Percentiles rank a stretch among this genome's conserved stretches.
Evolutionary conservation across 1,284 basidiomycete species (phyloP).

Genomic region (Golubevia sp.): DNA sequence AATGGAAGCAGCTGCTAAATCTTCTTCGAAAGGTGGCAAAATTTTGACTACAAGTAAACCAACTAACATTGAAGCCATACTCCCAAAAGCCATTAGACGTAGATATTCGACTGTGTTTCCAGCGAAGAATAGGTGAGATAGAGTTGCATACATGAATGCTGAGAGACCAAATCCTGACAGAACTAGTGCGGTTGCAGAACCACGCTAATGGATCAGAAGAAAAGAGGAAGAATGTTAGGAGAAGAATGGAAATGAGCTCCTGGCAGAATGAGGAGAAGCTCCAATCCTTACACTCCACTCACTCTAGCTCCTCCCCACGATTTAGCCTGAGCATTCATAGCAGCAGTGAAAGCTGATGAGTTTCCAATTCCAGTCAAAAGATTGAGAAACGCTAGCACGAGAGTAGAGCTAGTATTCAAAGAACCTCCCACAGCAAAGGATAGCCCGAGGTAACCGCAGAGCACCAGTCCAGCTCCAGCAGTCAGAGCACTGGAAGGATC

Average conservation of each 20-base stretch:
- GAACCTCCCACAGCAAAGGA: slow-evolving; percentile 10
- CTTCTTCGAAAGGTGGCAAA: slow-evolving; percentile 64
- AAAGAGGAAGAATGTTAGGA: too few relatives aligned
- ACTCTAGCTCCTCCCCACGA: slow-evolving; percentile 36
- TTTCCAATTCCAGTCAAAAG: slow-evolving; percentile 55
- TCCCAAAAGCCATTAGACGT: slow-evolving; percentile 73
- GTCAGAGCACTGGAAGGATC: slow-evolving; percentile 26
- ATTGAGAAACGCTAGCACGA: slow-evolving; percentile 34
- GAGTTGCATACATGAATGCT: slow-evolving; percentile 76
- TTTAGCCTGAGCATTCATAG: slow-evolving; percentile 60
- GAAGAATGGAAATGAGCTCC: background rate
- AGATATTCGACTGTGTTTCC: slow-evolving; percentile 75
- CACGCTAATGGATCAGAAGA: too few relatives aligned
- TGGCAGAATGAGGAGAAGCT: background rate
- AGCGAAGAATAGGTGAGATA: slow-evolving; percentile 72
- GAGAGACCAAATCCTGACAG: slow-evolving; percentile 82
- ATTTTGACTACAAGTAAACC: slow-evolving; percentile 71
- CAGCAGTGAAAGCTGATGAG: slow-evolving; percentile 52
- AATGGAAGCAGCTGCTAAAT: slow-evolving; percentile 5
- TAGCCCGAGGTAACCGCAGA: slow-evolving; percentile 40
- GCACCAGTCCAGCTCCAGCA: slow-evolving; percentile 31
- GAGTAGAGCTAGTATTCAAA: slow-evolving; percentile 25
- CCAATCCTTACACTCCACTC: background rate
- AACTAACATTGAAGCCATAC: slow-evolving; percentile 71
- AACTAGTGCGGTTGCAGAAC: slow-evolving; percentile 74